A percentile compares a stretch with the other conserved stretches of the same genome.
Conservation (phyloP, 768 basidiomycete species). For the Kwoniella bestiolae region DNA sequence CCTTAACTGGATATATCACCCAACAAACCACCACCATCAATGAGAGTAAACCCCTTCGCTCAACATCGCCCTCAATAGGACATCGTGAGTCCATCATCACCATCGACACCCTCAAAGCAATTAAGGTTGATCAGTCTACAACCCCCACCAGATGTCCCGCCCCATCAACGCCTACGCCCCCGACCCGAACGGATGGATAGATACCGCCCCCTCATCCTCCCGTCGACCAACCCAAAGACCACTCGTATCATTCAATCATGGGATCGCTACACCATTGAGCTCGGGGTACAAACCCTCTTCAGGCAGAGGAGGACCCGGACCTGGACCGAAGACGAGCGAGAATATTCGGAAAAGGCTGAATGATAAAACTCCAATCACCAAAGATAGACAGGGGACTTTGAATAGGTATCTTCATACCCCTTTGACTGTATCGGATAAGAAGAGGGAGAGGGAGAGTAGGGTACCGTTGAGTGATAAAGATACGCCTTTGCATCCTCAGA, state of each 20-base stretch:
- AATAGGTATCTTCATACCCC: constrained; percentile 31
- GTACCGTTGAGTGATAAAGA: constrained; percentile 7
- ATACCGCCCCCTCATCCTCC: constrained; percentile 24
- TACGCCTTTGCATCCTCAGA: not conserved
- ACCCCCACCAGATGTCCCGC: constrained; percentile 24
- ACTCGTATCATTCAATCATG: constrained; percentile 28
- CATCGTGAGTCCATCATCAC: not conserved
- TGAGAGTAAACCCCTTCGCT: not conserved
- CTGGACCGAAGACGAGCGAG: constrained; percentile 7
- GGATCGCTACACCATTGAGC: constrained; percentile 36
- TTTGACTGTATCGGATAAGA: constrained; percentile 17
- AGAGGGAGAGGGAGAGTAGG: constrained; percentile 2
- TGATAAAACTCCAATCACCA: not conserved
- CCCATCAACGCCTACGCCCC: constrained; percentile 26
- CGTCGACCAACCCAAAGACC: constrained; percentile 34
- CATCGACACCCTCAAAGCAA: not conserved
- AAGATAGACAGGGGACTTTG: constrained; percentile 21
- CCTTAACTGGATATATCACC: too few relatives aligned
- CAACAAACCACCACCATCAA: too few relatives aligned
- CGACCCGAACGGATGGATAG: constrained; percentile 48
- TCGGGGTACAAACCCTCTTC: constrained; percentile 9
- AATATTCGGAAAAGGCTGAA: constrained; percentile 15
- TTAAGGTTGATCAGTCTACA: not conserved
- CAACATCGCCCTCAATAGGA: not conserved
- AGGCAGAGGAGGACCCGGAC: constrained; percentile 21